These are phyloP conservation scores for Rhynchosporium agropyri DNA, from an alignment of 2,329 filamentous ascomycete species.

Conservation along the genomic window DNA sequence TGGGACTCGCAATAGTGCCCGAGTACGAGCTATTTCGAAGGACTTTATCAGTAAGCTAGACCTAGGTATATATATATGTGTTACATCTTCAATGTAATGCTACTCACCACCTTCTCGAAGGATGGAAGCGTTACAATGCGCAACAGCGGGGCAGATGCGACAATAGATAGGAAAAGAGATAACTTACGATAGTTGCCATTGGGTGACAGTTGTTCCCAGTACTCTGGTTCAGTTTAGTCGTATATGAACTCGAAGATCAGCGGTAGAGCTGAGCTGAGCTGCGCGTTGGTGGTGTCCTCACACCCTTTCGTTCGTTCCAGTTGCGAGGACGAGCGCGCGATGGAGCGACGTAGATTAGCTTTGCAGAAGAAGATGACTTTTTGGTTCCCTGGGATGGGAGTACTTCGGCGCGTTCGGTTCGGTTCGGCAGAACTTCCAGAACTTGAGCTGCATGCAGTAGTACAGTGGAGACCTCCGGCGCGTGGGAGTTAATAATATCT, in stretches of 20 bases:
- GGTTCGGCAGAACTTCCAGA: too few species aligned
- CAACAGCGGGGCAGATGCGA: conserved; percentile 28
- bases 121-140: conserved; percentile 22
- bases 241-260: not conserved
- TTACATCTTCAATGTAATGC: not conserved
- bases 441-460: too few species aligned
- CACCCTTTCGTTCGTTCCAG: not conserved
- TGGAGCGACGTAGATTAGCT: not conserved
- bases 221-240: not conserved
- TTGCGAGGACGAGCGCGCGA: not conserved
- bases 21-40: too few species aligned
- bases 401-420: too few species aligned
- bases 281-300: not conserved
- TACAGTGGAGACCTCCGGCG: too few species aligned
- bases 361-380: not conserved
- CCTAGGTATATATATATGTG: conserved; percentile 55
- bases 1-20: conserved; percentile 69
- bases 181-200: conserved; percentile 42
- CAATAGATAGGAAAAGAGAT: conserved; percentile 17
- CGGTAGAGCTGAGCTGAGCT: not conserved
- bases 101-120: conserved; percentile 18
- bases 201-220: conserved; percentile 1
- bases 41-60: conserved; percentile 49
- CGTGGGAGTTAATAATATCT: too few species aligned
- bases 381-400: too few species aligned